Evolutionary conservation across 805 yeast species (phyloP).

Genomic region (Kluyveromyces nonfermentans): DNA sequence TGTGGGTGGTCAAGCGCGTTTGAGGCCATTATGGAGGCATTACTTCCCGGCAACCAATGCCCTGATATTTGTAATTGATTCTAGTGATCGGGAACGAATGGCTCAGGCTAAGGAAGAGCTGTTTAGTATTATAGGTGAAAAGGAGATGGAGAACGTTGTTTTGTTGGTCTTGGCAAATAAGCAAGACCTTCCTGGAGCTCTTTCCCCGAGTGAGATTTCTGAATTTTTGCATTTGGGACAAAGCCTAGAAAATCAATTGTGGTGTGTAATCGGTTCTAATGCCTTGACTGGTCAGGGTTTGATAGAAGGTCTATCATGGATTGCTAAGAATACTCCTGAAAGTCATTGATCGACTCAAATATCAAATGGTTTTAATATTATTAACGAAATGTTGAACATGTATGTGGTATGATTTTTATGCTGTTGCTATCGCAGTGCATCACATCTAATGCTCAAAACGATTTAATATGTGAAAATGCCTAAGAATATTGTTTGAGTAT

Average conservation of each 20-base stretch:
- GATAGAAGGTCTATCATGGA: constrained; percentile 82
- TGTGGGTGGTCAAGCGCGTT: constrained; percentile 92
- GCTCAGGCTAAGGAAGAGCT: constrained; percentile 73
- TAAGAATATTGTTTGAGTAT: background rate
- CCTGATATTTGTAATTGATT: constrained; percentile 81
- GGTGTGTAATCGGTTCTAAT: constrained; percentile 89
- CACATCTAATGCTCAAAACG: no score
- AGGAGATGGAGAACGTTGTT: constrained; percentile 73
- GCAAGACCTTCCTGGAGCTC: constrained; percentile 65
- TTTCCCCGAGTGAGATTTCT: constrained; percentile 73
- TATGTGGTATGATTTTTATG: no score
- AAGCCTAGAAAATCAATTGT: constrained; percentile 54
- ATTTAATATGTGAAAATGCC: background rate
- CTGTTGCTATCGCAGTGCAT: no score
- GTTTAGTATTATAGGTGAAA: constrained; percentile 67
- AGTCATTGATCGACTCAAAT: background rate
- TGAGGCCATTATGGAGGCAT: constrained; percentile 91
- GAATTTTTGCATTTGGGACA: constrained; percentile 57
- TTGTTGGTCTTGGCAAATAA: constrained; percentile 82
- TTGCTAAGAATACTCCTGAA: constrained; percentile 48
- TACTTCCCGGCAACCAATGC: constrained; percentile 92
- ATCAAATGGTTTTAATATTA: background rate
- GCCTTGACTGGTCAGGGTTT: constrained; percentile 87
- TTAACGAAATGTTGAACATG: background rate
- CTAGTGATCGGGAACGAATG: constrained; percentile 61